These are phyloP conservation scores for Solanum aculeatissimum DNA, from an alignment of 305 asterid genomes.

Conservation along the genomic window DNA sequence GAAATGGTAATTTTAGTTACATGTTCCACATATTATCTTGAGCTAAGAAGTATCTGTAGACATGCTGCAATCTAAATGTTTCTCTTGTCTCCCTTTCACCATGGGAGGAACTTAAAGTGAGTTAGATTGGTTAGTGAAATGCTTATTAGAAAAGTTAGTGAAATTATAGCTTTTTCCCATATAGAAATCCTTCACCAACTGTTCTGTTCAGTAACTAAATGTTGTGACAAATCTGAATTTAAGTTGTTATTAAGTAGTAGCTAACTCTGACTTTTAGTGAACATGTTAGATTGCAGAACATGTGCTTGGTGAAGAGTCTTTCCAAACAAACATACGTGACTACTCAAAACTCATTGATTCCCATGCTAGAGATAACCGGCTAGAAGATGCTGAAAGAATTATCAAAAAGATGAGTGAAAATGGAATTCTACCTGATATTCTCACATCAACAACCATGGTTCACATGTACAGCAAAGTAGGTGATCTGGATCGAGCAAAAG, in stretches of 20 bases:
- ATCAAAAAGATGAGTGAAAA: constrained; percentile 56
- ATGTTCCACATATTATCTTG: neutral
- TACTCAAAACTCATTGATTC: constrained; percentile 58
- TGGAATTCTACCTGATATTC: constrained; percentile 54
- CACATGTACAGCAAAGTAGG: constrained; percentile 67
- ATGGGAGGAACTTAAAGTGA: neutral
- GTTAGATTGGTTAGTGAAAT: neutral
- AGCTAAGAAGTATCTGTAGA: neutral
- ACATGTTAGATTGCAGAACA: constrained; percentile 62
- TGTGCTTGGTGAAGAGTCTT: constrained; percentile 61
- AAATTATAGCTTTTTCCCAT: neutral
- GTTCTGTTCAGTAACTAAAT: neutral
- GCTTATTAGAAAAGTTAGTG: neutral
- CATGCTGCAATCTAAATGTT: neutral
- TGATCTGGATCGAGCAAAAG: constrained; percentile 42
- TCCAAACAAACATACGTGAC: constrained; percentile 55
- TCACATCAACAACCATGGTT: constrained; percentile 32
- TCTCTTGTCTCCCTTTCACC: neutral
- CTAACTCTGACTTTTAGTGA: neutral
- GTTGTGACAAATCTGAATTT: neutral
- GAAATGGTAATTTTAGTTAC: neutral
- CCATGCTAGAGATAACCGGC: constrained; percentile 35
- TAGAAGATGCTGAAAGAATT: constrained; percentile 66
- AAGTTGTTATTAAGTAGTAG: neutral
- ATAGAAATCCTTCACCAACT: neutral